Conservation (phyloP, 345 rosid genomes). For the rapeseed (Brassica napus) region DNA sequence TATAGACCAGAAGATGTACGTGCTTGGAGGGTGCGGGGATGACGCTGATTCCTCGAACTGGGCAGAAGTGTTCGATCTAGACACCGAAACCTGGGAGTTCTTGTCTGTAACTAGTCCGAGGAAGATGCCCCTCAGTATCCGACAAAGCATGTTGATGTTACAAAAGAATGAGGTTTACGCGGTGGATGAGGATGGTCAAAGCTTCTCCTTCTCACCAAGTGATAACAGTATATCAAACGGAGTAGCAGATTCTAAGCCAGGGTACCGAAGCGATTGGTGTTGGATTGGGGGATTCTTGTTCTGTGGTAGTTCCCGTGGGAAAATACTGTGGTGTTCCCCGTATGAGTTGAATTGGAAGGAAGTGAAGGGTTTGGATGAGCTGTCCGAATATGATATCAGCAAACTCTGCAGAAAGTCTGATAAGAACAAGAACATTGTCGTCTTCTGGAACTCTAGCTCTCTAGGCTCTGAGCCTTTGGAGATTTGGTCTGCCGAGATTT, state of each 20-base stretch:
- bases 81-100: background rate
- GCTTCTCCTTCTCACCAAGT: background rate
- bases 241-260: background rate
- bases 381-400: background rate
- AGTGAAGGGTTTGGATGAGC: constrained; percentile 14
- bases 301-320: background rate
- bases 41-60: background rate
- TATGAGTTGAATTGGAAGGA: background rate
- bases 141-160: background rate
- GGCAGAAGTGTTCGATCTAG: background rate
- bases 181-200: constrained; percentile 10
- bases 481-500: constrained; percentile 6
- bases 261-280: background rate
- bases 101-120: background rate
- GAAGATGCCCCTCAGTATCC: background rate
- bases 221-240: background rate
- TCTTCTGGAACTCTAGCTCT: background rate
- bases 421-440: background rate
- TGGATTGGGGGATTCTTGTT: background rate
- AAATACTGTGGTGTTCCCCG: background rate
- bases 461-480: background rate
- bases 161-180: background rate
- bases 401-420: too few relatives aligned
- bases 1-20: background rate
- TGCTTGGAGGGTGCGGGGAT: constrained; percentile 4